Evolutionary conservation across 345 rosid genomes (phyloP).

Genomic region (Excoecaria agallocha): DNA sequence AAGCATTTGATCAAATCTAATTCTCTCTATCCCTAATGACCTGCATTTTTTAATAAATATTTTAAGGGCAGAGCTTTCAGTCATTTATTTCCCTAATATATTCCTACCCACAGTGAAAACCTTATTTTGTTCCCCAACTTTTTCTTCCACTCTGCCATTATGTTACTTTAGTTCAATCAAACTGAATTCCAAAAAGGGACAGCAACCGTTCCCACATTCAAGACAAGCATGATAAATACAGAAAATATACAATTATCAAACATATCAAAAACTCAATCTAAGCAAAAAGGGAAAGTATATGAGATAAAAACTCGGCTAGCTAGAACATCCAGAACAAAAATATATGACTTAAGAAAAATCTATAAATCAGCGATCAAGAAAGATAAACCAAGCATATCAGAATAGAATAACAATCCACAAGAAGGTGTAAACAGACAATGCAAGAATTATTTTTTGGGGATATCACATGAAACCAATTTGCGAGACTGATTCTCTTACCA

Average conservation of each 20-base stretch:
- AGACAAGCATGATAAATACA: background rate
- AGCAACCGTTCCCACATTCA: background rate
- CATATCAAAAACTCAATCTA: background rate
- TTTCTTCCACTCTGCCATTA: background rate
- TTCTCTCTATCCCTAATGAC: background rate
- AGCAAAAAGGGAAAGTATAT: background rate
- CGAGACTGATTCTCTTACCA: constrained; percentile 18
- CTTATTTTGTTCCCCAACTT: background rate
- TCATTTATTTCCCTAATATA: background rate
- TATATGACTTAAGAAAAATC: background rate
- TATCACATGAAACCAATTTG: constrained; percentile 1
- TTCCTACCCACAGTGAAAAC: background rate
- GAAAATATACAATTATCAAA: background rate
- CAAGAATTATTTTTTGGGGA: background rate
- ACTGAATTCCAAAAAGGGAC: background rate
- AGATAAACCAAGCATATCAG: background rate
- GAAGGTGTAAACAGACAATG: background rate
- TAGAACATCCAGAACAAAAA: background rate
- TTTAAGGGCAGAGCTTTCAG: background rate
- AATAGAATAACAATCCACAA: background rate
- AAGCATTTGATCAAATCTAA: background rate
- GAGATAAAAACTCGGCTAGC: background rate
- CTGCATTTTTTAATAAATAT: background rate
- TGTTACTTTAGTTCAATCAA: background rate
- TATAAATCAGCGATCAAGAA: background rate